phyloP scores from a whole-genome alignment of 352 stramenopile species.

The Paralagenidium karlingii region DNA sequence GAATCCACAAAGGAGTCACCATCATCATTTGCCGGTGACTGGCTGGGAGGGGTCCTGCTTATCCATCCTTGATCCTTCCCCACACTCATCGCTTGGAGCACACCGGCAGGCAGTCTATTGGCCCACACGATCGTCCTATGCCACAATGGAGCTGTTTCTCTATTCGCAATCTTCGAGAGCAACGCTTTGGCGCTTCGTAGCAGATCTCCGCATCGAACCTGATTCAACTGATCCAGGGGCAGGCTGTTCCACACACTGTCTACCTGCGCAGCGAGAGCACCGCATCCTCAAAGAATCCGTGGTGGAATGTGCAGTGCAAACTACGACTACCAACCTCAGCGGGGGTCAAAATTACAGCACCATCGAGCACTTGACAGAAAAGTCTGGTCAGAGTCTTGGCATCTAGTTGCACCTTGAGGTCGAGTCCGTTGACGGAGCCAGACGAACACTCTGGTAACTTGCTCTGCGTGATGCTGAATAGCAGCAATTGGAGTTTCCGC shows the following conservation, averaged over 20 bases:
- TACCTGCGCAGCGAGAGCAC: constrained; percentile 12
- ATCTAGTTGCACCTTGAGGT: constrained; percentile 24
- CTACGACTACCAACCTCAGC: constrained; percentile 15
- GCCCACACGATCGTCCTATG: constrained; percentile 8
- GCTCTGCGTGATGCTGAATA: no score
- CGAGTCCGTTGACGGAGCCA: constrained; percentile 6
- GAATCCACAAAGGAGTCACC: constrained; percentile 2
- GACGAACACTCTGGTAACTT: no score
- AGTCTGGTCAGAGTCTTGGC: constrained; percentile 23
- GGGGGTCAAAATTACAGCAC: constrained; percentile 11
- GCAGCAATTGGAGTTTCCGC: no score
- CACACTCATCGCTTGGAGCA: no score
- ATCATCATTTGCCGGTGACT: background rate
- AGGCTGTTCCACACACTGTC: constrained; percentile 16
- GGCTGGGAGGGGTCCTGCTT: background rate
- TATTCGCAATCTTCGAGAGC: constrained; percentile 14
- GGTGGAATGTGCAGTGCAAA: no score
- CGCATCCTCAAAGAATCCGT: no score
- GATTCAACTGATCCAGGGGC: constrained; percentile 20
- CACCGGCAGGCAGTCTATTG: no score
- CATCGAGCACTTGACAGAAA: constrained; percentile 24
- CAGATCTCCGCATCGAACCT: constrained; percentile 31
- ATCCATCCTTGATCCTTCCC: constrained; percentile 10
- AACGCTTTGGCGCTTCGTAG: constrained; percentile 31
- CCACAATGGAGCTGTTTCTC: constrained; percentile 18